Evolutionary conservation across 2,329 filamentous ascomycete genomes (phyloP), one percentile per base, ranked within the genome.

Genomic region (Periconia macrospinosa): DNA sequence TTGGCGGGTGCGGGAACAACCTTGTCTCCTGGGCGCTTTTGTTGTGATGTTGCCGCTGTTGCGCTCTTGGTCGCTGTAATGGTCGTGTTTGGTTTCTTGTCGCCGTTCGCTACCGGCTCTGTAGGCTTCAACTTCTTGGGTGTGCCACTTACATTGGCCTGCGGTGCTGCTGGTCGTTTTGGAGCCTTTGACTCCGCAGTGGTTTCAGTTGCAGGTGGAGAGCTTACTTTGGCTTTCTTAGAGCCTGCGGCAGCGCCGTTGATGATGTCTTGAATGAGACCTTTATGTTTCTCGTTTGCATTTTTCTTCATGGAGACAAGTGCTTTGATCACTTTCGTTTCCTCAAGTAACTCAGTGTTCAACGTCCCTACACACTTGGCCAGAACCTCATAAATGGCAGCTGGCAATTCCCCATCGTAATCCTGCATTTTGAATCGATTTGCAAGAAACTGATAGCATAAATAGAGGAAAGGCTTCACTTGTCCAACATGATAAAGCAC

Each of bases 281-380:
- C 80, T 62, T 87, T 87, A 45, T 85, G 83, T 49, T 87, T 83
- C 0, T 82, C 79, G 63, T 89, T 86, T 23, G 85, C 87, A 63
- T 85, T 86, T 64, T 84, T 86, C 55, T 80, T 81, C 65, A 88
- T 84, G 9, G 83, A 81, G 56, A 84, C 84, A 41, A 86, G 79
- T 15, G 89, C 82, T 50, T 83, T 85, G 53, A 84, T 81, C 52
- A 91, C 83, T 64, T 89, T 89, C 41, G 85, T 82, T 55, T 83
- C 86, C 59, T 86, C 83, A 41, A 86, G 70, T 43, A 79, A 79
- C 55, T 82, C 84, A 58, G 81, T 83, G 46, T 80, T 84, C 41
- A 86, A 80, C 53, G 86, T 87, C 35, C 82, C 85, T 53, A 41
- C 46, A 46, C 86, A 85, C 51, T 81, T 75, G 6, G 85, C 81